Evolutionary conservation across 352 stramenopile species (phyloP), one percentile per base, ranked within the genome.

Genomic region (Phytophthora parvispora): DNA sequence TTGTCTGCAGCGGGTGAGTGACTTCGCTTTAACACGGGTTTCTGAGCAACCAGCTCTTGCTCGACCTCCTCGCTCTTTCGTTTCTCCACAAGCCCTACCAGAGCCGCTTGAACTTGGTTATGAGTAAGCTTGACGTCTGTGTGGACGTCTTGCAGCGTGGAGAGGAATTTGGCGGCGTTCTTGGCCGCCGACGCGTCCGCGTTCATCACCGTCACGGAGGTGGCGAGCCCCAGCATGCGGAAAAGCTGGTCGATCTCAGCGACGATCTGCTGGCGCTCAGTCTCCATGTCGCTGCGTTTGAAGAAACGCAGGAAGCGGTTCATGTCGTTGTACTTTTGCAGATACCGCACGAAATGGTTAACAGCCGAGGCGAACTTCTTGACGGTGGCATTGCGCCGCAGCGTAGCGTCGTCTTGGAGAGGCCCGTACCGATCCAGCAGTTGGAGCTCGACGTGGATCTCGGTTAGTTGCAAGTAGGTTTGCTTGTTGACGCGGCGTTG

Each of bases 241-340:
- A 84, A 74, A 15, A 81, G 47, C n/a, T 69, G 68, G 51, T 81
- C 76, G 48, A 83, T 75, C 27, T 79, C 72, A 36, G 72, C 56
- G 13, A 79, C 60, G 12, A 80, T 52, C 10, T 52, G 16, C 10
- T 49, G 61, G 4, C 72, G 45, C 38, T 81, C 45, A 7, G 66
- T 56, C 47, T 77, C 77, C 76, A 84, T 66, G n/a, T 62, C 52
- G 3, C 49, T 47, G 57, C 62, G 60, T 32, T 74, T 64, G 34
- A 70, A 66, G 9, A 79, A 48, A 0, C 72, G 67, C 6, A 64
- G 22, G 51, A 73, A 34, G 9, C 58, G 59, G 24, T 74, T 76
- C 31, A 60, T 60, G 15, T 69, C 36, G 57, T 67, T 64, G 47
- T 76, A 70, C 9, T 62, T 69, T 40, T 56, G 32, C 5, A 79